phyloP scores from a whole-genome alignment of 768 basidiomycete genomes.

The Tricholoma bakamatsutake region DNA sequence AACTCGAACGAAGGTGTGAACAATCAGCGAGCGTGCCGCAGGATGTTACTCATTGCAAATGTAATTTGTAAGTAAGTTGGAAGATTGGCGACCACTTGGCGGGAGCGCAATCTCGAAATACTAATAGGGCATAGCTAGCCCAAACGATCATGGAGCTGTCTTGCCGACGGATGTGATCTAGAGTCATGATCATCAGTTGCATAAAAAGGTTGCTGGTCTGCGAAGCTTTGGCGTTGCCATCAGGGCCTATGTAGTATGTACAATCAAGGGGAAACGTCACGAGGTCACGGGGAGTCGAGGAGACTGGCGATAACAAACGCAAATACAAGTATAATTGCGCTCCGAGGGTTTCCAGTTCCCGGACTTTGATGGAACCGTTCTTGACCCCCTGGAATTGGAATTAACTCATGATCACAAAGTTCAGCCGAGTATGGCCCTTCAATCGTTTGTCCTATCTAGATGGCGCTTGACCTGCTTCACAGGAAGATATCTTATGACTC shows the following conservation, averaged over 20 bases:
- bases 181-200: neutral
- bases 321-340: slow-evolving; percentile 9
- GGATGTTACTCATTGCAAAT: neutral
- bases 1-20: neutral
- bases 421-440: slow-evolving; percentile 8
- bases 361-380: slow-evolving; percentile 5
- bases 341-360: slow-evolving; percentile 1
- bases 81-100: neutral
- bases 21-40: no score
- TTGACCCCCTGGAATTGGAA: slow-evolving; percentile 12
- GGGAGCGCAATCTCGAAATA: no score
- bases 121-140: neutral
- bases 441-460: slow-evolving; percentile 3
- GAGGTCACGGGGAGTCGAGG: neutral
- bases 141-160: neutral
- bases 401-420: slow-evolving; percentile 3
- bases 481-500: neutral
- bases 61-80: neutral
- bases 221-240: slow-evolving; percentile 10
- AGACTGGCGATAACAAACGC: neutral
- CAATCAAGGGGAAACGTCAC: neutral
- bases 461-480: neutral
- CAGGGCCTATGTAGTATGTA: no score
- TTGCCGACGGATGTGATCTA: slow-evolving; percentile 2
- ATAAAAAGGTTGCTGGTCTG: neutral